Base-by-base conservation (phyloP, 257 asterid species). In the Coffea eugenioides region DNA sequence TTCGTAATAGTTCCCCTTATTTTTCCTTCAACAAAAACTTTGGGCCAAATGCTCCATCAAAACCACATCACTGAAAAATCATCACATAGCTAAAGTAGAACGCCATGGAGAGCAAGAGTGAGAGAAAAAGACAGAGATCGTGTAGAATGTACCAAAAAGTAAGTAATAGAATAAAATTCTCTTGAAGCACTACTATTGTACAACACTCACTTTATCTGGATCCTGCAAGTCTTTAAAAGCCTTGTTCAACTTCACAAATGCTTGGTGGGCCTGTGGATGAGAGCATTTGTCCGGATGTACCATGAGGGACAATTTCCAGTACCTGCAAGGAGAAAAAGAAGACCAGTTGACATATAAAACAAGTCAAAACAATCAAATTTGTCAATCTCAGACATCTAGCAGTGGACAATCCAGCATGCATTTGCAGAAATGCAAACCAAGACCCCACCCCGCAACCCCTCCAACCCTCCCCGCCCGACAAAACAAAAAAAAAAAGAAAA, bases 271-370 rank as follows among this genome's bases (percentile, higher is more conserved):
- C 85, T 91, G 97, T 78, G 98, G 99, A 86, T 96, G 99, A 80
- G 96, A 85, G 79, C 96, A 88, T 87, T 96, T 96, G 89, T 96
- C 99, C 23, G 99, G 99, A 86, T 96, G 99, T 81, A 96, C 98
- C 97, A 94, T 90, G 20, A 93, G 94, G 10, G 98, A 96, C 88
- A 96, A 70, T 85, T 96, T 96, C 98, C 98, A 94, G 84, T 93
- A 96, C 93, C 99, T 95, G 76, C 54, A 52, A 52, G 57, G 54
- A 49, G 13, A 4, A 16, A 16, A 27, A 46, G 7, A 41, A 67
- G 48, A 73, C 59, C 0, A 76, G 16, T 27, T 34, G 34, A 31
- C 57, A 8, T 25, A 73, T n/a, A 13, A 51, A n/a, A 51, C 51
- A 39, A 21, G 6, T 39, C 43, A 14, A 6, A 9, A 69, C 21